Conservation (phyloP, 441 rosid genomes). For the Arabidopsis lyrata region DNA sequence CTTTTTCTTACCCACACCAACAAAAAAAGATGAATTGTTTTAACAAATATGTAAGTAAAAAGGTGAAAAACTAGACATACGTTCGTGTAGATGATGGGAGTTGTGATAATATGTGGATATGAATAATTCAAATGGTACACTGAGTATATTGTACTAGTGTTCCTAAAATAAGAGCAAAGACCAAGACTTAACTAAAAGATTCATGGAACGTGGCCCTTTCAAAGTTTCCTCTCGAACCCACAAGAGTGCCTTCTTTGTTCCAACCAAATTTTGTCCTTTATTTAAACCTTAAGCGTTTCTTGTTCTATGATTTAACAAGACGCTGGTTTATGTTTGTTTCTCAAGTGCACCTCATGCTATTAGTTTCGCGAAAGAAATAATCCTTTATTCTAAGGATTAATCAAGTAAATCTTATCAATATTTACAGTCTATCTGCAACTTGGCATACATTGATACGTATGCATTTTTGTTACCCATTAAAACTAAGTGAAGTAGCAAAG, state of each 20-base stretch:
- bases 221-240: constrained; percentile 35
- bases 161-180: constrained; percentile 38
- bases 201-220: constrained; percentile 35
- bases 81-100: constrained; percentile 35
- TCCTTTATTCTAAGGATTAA: not conserved
- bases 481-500: too few relatives aligned
- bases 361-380: constrained; percentile 20
- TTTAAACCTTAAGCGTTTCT: not conserved
- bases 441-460: too few relatives aligned
- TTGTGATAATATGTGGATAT: constrained; percentile 37
- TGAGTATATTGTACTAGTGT: constrained; percentile 38
- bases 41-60: constrained; percentile 11
- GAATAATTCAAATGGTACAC: constrained; percentile 36
- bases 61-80: constrained; percentile 27
- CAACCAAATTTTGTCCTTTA: constrained; percentile 26
- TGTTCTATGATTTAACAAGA: constrained; percentile 34
- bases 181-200: constrained; percentile 34
- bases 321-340: constrained; percentile 28
- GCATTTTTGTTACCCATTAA: too few relatives aligned
- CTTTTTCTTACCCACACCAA: constrained; percentile 6
- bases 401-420: too few relatives aligned
- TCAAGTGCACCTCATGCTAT: constrained; percentile 22
- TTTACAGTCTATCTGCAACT: too few relatives aligned
- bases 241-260: constrained; percentile 38
- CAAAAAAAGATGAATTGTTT: not conserved